Conservation (phyloP, 2,329 filamentous ascomycete species). For the Apiospora sp. region DNA sequence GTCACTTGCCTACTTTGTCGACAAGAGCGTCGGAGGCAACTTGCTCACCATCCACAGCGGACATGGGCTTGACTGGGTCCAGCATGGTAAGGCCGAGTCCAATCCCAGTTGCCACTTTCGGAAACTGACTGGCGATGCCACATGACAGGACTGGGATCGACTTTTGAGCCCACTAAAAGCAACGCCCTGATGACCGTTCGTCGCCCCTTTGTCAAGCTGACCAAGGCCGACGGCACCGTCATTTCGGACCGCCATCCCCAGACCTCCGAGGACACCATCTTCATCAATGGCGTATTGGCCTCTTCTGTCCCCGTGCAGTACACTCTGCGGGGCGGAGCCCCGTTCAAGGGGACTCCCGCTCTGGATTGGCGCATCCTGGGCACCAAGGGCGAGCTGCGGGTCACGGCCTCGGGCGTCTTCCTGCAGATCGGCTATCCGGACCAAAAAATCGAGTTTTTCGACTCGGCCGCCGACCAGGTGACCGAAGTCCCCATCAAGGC, state of each 20-base stretch:
- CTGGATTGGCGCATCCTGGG: slow-evolving; percentile 24
- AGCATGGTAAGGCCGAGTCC: background rate
- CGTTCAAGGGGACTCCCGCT: background rate
- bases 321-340: background rate
- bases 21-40: slow-evolving; percentile 23
- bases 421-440: slow-evolving; percentile 23
- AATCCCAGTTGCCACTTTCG: no score
- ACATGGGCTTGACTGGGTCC: slow-evolving; percentile 11
- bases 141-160: background rate
- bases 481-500: slow-evolving; percentile 1
- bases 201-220: background rate
- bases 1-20: slow-evolving; percentile 6
- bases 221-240: slow-evolving; percentile 1
- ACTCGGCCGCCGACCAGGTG: background rate
- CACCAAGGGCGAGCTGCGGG: slow-evolving; percentile 20
- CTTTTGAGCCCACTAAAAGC: background rate
- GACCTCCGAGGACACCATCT: slow-evolving; percentile 1
- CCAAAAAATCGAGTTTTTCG: slow-evolving; percentile 13
- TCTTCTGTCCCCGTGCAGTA: background rate
- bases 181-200: background rate
- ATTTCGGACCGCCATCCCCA: background rate
- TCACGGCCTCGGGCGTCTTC: slow-evolving; percentile 4
- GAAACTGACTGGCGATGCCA: background rate
- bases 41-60: slow-evolving; percentile 23
- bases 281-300: background rate